phyloP scores from a whole-genome alignment of 1,284 basidiomycete genomes.

The Neolentinus lepideus region DNA sequence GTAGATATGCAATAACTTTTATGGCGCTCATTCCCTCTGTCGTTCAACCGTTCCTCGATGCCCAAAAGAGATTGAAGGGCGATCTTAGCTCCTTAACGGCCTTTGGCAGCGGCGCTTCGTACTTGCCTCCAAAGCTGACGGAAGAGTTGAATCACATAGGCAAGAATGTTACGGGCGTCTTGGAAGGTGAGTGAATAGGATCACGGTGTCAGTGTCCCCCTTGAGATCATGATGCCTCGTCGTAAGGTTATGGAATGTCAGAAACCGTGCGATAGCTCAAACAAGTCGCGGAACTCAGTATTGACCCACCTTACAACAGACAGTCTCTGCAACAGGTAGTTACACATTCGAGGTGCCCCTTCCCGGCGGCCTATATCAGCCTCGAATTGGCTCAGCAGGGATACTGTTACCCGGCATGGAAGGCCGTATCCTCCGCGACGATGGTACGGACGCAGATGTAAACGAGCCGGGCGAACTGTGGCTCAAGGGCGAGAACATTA shows the following conservation, averaged over 20 bases:
- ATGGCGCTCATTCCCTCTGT: slow-evolving; percentile 57
- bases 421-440: slow-evolving; percentile 52
- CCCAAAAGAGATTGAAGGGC: slow-evolving; percentile 37
- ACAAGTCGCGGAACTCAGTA: neutral
- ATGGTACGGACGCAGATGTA: slow-evolving; percentile 45
- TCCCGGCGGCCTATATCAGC: slow-evolving; percentile 35
- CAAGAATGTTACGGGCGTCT: slow-evolving; percentile 26
- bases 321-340: slow-evolving; percentile 40
- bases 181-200: slow-evolving; percentile 35
- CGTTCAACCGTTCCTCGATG: slow-evolving; percentile 56
- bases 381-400: slow-evolving; percentile 41
- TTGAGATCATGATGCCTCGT: neutral
- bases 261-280: slow-evolving; percentile 49
- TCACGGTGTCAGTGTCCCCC: neutral
- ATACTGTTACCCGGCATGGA: slow-evolving; percentile 57
- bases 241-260: slow-evolving; percentile 66
- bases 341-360: slow-evolving; percentile 32
- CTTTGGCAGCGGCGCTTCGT: slow-evolving; percentile 54
- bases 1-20: slow-evolving; percentile 36
- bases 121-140: slow-evolving; percentile 51
- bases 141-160: slow-evolving; percentile 32
- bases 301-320: slow-evolving; percentile 29
- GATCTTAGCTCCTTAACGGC: slow-evolving; percentile 46
- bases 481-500: slow-evolving; percentile 44
- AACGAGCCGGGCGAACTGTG: slow-evolving; percentile 63